phyloP scores from a whole-genome alignment of 768 basidiomycete species.

The Calocybe gangraenosa region DNA sequence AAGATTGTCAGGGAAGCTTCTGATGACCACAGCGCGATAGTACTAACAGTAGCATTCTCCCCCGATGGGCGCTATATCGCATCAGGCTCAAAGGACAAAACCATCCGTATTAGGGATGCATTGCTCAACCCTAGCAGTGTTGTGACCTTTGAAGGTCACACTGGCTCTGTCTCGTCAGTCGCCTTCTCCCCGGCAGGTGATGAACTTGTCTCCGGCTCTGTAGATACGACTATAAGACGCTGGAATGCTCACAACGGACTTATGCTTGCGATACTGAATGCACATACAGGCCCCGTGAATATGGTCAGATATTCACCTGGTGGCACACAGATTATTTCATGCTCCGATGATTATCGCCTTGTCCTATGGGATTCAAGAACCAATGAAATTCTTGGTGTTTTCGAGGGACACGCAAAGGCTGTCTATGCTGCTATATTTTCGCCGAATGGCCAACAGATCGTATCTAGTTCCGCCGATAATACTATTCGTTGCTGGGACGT shows the following conservation, averaged over 20 bases:
- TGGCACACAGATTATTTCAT: not conserved
- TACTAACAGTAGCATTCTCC: too few species aligned
- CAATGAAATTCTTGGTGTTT: too few species aligned
- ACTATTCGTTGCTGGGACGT: slow-evolving; percentile 17
- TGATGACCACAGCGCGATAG: too few species aligned
- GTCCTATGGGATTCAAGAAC: not conserved
- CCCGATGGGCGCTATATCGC: too few species aligned
- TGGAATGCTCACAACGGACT: not conserved
- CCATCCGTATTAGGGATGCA: too few species aligned
- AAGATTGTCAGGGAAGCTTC: not conserved
- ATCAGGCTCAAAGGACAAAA: too few species aligned
- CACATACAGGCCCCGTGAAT: slow-evolving; percentile 2
- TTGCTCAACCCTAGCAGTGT: too few species aligned
- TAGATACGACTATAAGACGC: not conserved
- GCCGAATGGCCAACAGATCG: slow-evolving; percentile 13
- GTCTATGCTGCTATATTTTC: slow-evolving; percentile 12
- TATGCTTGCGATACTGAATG: not conserved
- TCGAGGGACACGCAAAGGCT: not conserved
- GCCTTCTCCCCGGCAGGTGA: not conserved
- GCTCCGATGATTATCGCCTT: not conserved
- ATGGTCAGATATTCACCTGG: slow-evolving; percentile 2
- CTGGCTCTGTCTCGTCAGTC: not conserved
- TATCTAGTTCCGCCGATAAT: slow-evolving; percentile 10
- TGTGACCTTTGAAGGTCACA: too few species aligned
- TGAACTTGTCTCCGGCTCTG: not conserved